Percentiles rank a stretch among this genome's conserved stretches.
These are phyloP conservation scores for Amoebophrya sp. DNA, from an alignment of 169 alveolate genomes.

Conservation along the genomic window DNA sequence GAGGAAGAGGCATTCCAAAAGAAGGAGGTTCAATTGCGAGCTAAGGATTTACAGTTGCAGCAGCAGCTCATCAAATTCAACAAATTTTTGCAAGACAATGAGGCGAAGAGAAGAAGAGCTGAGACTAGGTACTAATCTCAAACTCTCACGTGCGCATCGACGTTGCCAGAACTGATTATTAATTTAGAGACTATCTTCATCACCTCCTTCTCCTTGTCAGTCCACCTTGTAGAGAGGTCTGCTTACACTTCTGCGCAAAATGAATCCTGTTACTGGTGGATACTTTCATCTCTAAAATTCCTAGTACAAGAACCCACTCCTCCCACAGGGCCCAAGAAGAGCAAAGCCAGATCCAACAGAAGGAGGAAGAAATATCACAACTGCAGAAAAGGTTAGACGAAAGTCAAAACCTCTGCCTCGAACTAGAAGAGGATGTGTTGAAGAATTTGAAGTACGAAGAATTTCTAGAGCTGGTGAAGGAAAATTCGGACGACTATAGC, in stretches of 20 bases:
- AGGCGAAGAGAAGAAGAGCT: slow-evolving; percentile 29
- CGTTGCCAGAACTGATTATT: no score
- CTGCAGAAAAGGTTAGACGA: slow-evolving; percentile 15
- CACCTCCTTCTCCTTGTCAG: no score
- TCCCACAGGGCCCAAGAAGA: slow-evolving; percentile 30
- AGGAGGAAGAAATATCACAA: neutral
- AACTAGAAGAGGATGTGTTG: slow-evolving; percentile 12
- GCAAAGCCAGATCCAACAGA: neutral
- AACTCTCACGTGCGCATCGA: no score
- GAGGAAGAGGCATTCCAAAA: slow-evolving; percentile 21
- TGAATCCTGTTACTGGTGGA: neutral
- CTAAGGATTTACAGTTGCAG: slow-evolving; percentile 28
- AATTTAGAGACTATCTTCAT: no score
- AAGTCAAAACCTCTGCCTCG: neutral
- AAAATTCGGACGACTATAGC: slow-evolving; percentile 25
- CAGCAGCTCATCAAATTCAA: slow-evolving; percentile 25
- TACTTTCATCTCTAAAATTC: neutral
- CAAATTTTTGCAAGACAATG: slow-evolving; percentile 31
- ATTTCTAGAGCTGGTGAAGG: slow-evolving; percentile 27
- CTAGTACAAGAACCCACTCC: no score
- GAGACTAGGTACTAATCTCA: neutral
- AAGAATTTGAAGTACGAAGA: neutral
- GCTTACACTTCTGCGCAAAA: neutral
- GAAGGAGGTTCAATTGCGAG: neutral
- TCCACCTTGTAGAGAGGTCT: no score